Evolutionary conservation across 192 early-diverging fungal genomes (phyloP), one percentile per base, ranked within the genome.

Genomic region (Lobosporangium transversale): DNA sequence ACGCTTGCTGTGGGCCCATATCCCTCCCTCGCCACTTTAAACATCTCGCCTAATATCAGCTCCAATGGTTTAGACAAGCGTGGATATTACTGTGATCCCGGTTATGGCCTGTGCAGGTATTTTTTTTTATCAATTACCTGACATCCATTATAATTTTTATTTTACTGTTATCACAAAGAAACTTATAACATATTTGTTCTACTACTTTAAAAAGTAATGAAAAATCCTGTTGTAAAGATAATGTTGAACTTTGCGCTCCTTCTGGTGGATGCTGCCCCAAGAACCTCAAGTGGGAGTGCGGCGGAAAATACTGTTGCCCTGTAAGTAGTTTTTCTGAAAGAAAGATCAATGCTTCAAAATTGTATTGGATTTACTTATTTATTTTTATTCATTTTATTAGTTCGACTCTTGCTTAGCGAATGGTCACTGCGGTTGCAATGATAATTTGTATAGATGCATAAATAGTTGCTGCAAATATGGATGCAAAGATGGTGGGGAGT

Each of bases 381-480:
- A n/a, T n/a, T n/a, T n/a, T n/a, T n/a, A n/a, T n/a, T n/a, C n/a
- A n/a, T n/a, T n/a, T n/a, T n/a, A n/a, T n/a, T 59, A 69, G 66
- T 69, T 53, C 40, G 32, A 69, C 50, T 20, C 57, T 8, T 69
- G 66, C 31, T 21, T 45, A 11, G 0, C 20, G 24, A 15, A 47
- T 27, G 66, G 66, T n/a, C 31, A 35, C 36, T 69, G 66, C 29
- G 66, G 66, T 20, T 68, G 66, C n/a, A 44, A 53, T 31, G 12
- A 37, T 23, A 10, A 11, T 23, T 31, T 54, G 10, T 53, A 23
- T 43, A 54, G 32, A 59, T 69, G 66, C 29, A 51, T 56, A 4
- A 35, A 44, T 17, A 44, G 4, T 6, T 69, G 66, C 31, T 70
- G 68, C 52, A 26, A 44, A 10, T 62, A 70, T 27, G 68, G 68